These are phyloP conservation scores for Sugiyamaella novakii DNA, from an alignment of 1,139 yeast genomes.

Conservation along the genomic window DNA sequence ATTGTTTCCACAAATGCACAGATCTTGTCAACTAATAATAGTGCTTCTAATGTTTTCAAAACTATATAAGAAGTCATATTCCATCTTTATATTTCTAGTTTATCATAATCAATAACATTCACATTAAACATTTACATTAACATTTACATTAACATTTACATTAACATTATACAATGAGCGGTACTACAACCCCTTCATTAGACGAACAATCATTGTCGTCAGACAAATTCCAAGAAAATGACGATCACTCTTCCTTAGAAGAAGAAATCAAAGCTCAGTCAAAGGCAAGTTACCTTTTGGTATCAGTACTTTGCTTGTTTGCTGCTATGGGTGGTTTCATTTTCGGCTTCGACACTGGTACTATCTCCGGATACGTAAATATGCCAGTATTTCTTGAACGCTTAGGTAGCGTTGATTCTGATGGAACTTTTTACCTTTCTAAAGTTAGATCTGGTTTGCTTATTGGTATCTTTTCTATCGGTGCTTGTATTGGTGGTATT, in stretches of 20 bases:
- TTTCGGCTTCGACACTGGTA: conserved; percentile 62
- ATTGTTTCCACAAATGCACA: too few relatives aligned
- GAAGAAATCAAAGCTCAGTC: not conserved
- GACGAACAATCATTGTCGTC: too few relatives aligned
- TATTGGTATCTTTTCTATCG: conserved; percentile 56
- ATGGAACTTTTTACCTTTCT: conserved; percentile 39
- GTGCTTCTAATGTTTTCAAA: too few relatives aligned
- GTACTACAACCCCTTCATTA: too few relatives aligned
- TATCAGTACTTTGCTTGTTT: conserved; percentile 18
- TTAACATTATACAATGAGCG: too few relatives aligned
- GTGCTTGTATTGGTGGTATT: conserved; percentile 52
- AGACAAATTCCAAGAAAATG: too few relatives aligned
- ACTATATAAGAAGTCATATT: too few relatives aligned
- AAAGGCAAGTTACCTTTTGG: conserved; percentile 18
- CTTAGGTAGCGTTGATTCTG: conserved; percentile 46
- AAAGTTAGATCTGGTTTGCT: conserved; percentile 53
- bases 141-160: too few relatives aligned
- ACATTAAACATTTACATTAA: too few relatives aligned
- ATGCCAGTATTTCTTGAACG: conserved; percentile 62
- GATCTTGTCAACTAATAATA: too few relatives aligned
- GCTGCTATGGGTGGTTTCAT: conserved; percentile 45
- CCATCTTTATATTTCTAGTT: too few relatives aligned
- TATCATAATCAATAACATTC: too few relatives aligned
- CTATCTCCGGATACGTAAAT: conserved; percentile 68
- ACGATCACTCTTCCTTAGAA: not conserved